phyloP scores from a whole-genome alignment of 352 stramenopile genomes.

The Globisporangium camurandrum region DNA sequence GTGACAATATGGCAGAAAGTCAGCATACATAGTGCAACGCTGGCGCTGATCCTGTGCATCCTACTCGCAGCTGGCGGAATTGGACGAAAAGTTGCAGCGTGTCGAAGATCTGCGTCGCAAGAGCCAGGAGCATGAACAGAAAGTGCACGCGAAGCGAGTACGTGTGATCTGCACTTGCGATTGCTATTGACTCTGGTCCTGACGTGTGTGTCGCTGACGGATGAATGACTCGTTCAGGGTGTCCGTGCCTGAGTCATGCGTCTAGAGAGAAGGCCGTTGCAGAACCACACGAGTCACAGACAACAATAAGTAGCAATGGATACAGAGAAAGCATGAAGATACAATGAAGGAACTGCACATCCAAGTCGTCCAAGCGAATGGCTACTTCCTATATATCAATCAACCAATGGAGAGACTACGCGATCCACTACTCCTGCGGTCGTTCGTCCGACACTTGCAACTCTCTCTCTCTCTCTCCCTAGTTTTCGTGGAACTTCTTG shows the following conservation, averaged over 20 bases:
- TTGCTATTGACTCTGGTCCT: too few relatives aligned
- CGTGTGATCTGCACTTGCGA: background rate
- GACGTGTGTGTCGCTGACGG: background rate
- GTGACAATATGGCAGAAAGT: background rate
- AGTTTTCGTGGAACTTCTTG: slow-evolving; percentile 96
- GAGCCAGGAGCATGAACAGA: slow-evolving; percentile 54
- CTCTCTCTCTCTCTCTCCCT: slow-evolving; percentile 3
- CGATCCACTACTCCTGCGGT: too few relatives aligned
- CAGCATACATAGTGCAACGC: too few relatives aligned
- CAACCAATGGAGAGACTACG: too few relatives aligned
- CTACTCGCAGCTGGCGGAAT: slow-evolving; percentile 36
- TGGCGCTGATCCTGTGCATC: background rate
- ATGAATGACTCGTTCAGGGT: too few relatives aligned
- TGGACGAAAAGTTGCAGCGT: slow-evolving; percentile 73
- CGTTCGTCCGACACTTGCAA: background rate
- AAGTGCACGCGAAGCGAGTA: slow-evolving; percentile 47
- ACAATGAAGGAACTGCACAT: background rate
- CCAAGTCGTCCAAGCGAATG: too few relatives aligned
- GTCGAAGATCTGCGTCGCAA: slow-evolving; percentile 62
- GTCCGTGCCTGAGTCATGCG: too few relatives aligned
- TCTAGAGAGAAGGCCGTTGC: too few relatives aligned
- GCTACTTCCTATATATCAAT: too few relatives aligned
- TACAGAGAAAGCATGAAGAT: background rate
- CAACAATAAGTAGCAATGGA: background rate
- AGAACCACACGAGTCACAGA: too few relatives aligned